Conservation (phyloP, 495 filamentous ascomycete genomes). For the Tuber umbilicatum region DNA sequence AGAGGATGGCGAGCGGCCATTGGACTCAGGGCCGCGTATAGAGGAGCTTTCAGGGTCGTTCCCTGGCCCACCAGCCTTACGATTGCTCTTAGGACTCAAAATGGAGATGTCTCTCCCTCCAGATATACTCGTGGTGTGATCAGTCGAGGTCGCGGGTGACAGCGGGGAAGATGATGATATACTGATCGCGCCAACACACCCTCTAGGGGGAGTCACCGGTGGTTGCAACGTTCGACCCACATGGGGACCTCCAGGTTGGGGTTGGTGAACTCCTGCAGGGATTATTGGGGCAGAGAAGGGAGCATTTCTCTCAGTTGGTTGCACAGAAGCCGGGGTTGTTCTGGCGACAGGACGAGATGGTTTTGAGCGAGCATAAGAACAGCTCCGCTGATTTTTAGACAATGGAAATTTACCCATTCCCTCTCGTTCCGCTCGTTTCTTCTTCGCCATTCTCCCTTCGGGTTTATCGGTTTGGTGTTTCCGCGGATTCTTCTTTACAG, state of each 20-base stretch:
- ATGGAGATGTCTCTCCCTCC: background rate
- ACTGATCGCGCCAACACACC: background rate
- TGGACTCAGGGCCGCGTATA: background rate
- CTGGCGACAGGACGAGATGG: background rate
- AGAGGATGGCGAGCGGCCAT: background rate
- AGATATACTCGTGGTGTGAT: background rate
- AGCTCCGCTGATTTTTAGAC: background rate
- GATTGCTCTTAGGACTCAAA: background rate
- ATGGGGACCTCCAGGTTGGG: background rate
- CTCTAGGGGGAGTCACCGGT: background rate
- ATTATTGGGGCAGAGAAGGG: background rate
- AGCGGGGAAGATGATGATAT: background rate
- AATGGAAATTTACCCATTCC: constrained; percentile 1
- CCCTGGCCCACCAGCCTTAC: background rate
- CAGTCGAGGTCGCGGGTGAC: background rate
- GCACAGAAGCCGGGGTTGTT: background rate
- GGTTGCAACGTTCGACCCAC: background rate
- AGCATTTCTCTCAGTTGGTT: background rate
- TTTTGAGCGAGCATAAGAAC: background rate
- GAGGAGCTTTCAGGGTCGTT: background rate
- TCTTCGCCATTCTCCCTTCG: constrained; percentile 3
- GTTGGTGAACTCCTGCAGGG: background rate
- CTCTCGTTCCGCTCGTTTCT: background rate
- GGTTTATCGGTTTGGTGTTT: background rate
- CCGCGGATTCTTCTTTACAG: constrained; percentile 18